Conservation (phyloP, 306 rosid species). For the Inga laurina region DNA sequence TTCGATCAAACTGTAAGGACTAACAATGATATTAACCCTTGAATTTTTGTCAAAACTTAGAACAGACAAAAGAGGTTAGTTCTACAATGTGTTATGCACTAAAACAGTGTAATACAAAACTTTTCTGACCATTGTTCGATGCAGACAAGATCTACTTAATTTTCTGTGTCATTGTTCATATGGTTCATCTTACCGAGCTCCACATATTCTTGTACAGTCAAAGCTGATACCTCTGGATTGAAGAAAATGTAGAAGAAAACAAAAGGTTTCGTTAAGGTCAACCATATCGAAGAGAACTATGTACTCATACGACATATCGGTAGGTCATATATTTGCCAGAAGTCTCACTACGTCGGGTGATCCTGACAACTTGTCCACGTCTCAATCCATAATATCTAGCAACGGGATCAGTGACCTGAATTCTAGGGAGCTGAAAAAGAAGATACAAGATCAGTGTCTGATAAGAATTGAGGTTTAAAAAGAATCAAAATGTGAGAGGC, state of each 20-base stretch:
- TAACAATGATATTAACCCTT: no score
- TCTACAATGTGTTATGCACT: neutral
- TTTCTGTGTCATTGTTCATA: no score
- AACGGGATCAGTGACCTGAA: slow-evolving; percentile 80
- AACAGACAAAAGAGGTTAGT: neutral
- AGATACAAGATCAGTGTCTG: neutral
- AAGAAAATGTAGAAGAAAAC: no score
- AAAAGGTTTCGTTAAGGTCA: no score
- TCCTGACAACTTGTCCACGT: slow-evolving; percentile 93
- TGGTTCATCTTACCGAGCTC: no score
- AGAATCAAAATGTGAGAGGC: neutral
- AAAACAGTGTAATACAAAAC: no score
- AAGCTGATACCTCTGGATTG: no score
- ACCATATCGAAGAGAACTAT: neutral
- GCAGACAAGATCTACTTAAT: no score
- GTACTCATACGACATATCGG: slow-evolving; percentile 39
- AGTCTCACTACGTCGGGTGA: slow-evolving; percentile 82
- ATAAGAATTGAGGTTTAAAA: neutral
- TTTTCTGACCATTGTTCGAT: no score
- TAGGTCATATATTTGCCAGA: slow-evolving; percentile 90
- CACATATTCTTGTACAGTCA: no score
- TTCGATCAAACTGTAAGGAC: no score
- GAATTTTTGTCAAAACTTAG: no score
- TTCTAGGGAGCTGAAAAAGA: slow-evolving; percentile 36
- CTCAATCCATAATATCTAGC: slow-evolving; percentile 84